These are phyloP conservation scores for Pythium pyrilobum DNA, from an alignment of 352 stramenopile genomes.

Conservation along the genomic window DNA sequence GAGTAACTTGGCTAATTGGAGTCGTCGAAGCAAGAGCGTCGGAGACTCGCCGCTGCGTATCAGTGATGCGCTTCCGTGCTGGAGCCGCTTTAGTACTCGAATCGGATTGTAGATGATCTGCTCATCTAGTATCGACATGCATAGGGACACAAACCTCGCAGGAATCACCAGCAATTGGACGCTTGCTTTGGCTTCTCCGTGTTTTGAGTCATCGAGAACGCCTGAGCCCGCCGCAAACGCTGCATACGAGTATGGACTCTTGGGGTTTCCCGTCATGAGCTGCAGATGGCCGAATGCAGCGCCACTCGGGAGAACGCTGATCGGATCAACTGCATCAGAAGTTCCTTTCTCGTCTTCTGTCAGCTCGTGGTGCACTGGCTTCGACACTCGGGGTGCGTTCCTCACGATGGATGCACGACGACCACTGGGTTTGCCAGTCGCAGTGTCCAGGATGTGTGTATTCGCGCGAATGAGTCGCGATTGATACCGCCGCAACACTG, in stretches of 20 bases:
- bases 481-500: slow-evolving; percentile 24
- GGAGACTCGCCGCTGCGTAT: background rate
- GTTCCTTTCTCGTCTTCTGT: background rate
- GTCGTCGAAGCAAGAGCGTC: slow-evolving; percentile 2
- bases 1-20: slow-evolving; percentile 5
- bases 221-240: slow-evolving; percentile 18
- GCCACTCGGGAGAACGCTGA: slow-evolving; percentile 32
- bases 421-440: background rate
- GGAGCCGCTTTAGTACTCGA: slow-evolving; percentile 27
- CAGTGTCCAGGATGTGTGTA: slow-evolving; percentile 13
- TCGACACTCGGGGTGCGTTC: background rate
- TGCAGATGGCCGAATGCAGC: slow-evolving; percentile 38
- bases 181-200: background rate
- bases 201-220: background rate
- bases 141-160: slow-evolving; percentile 20
- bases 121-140: slow-evolving; percentile 27
- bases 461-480: slow-evolving; percentile 28
- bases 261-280: slow-evolving; percentile 28
- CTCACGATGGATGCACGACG: slow-evolving; percentile 9
- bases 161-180: slow-evolving; percentile 30
- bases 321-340: slow-evolving; percentile 15
- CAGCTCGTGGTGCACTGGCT: background rate
- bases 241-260: slow-evolving; percentile 35
- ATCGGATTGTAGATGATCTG: slow-evolving; percentile 37
- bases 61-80: slow-evolving; percentile 10